phyloP scores from a whole-genome alignment of 306 rosid species.

The Hylodesmum podocarpum region DNA sequence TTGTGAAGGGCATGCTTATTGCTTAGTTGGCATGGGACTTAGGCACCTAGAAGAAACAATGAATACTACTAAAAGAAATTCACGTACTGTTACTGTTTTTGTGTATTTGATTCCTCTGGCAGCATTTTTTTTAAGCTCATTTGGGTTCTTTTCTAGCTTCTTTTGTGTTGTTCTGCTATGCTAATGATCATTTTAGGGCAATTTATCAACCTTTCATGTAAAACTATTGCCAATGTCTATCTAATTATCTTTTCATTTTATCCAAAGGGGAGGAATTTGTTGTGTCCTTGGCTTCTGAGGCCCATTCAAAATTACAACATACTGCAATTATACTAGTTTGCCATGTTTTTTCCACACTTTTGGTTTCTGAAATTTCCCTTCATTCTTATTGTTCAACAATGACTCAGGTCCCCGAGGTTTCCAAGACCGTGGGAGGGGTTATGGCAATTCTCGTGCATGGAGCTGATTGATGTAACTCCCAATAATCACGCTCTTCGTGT shows the following conservation, averaged over 20 bases:
- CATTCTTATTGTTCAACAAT: not conserved
- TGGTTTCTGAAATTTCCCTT: slow-evolving; percentile 2
- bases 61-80: not conserved
- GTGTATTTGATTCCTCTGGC: not conserved
- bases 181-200: not conserved
- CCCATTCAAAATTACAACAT: not conserved
- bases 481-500: not conserved
- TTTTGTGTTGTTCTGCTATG: not conserved
- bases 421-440: slow-evolving; percentile 66
- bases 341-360: not conserved
- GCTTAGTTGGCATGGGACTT: not conserved
- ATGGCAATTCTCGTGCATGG: slow-evolving; percentile 60
- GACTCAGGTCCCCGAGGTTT: slow-evolving; percentile 58
- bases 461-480: slow-evolving; percentile 39
- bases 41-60: not conserved
- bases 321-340: not conserved
- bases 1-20: not conserved
- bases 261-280: not conserved
- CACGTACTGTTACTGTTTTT: not conserved
- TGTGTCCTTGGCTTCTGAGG: not conserved
- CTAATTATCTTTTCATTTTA: not conserved
- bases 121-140: not conserved
- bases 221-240: not conserved
- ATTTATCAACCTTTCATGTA: not conserved
- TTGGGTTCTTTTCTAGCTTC: not conserved